Base-by-base conservation (phyloP, 2,329 filamentous ascomycete species). In the Neonectria punicea region DNA sequence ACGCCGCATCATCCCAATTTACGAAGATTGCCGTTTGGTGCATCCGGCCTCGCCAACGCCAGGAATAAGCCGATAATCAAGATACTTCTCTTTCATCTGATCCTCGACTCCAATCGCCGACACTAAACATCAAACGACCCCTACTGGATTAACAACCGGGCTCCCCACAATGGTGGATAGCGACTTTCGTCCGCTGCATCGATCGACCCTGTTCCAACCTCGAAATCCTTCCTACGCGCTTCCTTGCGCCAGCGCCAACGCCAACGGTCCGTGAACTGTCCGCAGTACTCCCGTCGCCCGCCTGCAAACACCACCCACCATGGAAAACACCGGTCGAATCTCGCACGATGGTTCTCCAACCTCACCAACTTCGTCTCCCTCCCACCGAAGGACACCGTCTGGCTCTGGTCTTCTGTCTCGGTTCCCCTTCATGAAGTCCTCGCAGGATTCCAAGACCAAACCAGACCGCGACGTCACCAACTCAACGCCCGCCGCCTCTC, bases 321-420 rank as follows among this genome's bases (percentile, higher is more conserved):
- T 74, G 72, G 71, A 74, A 20, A 32, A 32, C 30, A 28, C 43
- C 20, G 9, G 46, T 16, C 59, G 44, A 53, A 51, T n/a, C 10
- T 63, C 63, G n/a, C 60, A 61, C 1, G 61, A 68, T 43, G 47
- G 47, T 10, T 57, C 63, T 43, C 60, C 63, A 20, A 61, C 53
- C 4, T 70, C 69, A 9, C 64, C 72, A n/a, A 67, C 67, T 1
- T 56, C 68, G 14, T 54, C 70, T 13, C 18, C 71, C 3, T 53
- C 70, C 8, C 75, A 73, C 53, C 72, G 71, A 61, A 83, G 87
- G 75, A 88, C 81, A 72, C 79, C 87, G 55, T 91, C 89, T 2
- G 80, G 82, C 44, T 88, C 88, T 36, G 87, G 88, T 64, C 82
- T 94, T 47, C 81, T 95, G 32, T 90, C 90, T 44, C 88, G 86